Evolutionary conservation across 345 rosid genomes (phyloP), one percentile per base, ranked within the genome.

Genomic region (Gossypium bickii): DNA sequence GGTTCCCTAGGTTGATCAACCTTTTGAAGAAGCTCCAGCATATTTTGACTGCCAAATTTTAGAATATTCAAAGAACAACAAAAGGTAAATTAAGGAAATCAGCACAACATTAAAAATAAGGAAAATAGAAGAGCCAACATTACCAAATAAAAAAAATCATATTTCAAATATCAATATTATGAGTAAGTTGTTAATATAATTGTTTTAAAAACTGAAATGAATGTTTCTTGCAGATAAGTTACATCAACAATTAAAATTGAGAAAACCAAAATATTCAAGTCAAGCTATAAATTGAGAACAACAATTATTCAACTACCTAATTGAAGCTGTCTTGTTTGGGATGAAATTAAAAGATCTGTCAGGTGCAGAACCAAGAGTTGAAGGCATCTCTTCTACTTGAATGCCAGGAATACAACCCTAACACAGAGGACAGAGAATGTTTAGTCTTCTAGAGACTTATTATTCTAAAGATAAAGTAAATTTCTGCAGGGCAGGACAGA

Each of bases 1-100:
- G 58, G 80, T 56, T 88, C 91, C 76, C 78, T 77, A 44, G 91
- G 78, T 55, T 87, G 89, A 80, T 92, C 92, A 79, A 92, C 91
- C 88, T 94, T 94, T 79, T 89, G 89, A 80, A 92, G 90, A 80
- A 92, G 98, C 83, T 94, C 95, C 76, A 92, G 88, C 95, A 94
- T 89, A 74, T 92, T 87, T 81, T 89, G 89, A 83, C 97, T 92
- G 89, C 83, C 78, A 59, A 51, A 63, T 51, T 74, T 70, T 49
- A 47, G 69, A 68, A 55, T 70, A 52, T 29, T 52, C 60, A 70
- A 24, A 9, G 18, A 24, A 73, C 63, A 47, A 44, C 25, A 59
- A 29, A 70, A 57, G 12, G 51, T 44, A 65, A 57, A 45, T 34
- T 15, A 34, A 13, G 27, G 38, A 20, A 67, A 57, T 11, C 24